phyloP scores from a whole-genome alignment of 441 rosid species.

The Euphorbia schlechtendalii region DNA sequence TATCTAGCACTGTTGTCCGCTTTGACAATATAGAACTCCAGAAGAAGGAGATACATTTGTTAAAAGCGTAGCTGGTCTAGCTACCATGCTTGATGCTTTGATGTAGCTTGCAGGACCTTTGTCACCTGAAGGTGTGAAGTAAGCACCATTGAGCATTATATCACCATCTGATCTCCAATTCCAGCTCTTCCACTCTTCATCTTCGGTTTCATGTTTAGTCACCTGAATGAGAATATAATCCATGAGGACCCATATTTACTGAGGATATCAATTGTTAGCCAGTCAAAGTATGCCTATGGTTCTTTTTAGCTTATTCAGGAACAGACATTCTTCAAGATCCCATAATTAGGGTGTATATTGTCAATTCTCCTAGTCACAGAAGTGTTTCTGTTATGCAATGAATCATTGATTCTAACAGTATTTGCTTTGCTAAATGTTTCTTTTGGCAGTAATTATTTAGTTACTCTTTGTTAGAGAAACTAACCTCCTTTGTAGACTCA shows the following conservation, averaged over 20 bases:
- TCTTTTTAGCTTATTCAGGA: not conserved
- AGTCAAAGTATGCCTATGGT: constrained; percentile 4
- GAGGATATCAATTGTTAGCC: not conserved
- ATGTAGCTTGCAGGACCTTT: constrained; percentile 60
- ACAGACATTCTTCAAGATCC: not conserved
- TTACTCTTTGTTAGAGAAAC: not conserved
- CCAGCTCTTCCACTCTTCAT: constrained; percentile 56
- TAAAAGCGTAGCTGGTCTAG: constrained; percentile 58
- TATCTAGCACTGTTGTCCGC: constrained; percentile 35
- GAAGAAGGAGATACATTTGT: constrained; percentile 51
- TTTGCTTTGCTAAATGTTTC: not conserved
- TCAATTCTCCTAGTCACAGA: not conserved
- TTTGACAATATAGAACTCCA: constrained; percentile 57
- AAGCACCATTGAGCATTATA: constrained; percentile 68
- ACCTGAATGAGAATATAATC: constrained; percentile 37
- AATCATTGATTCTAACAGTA: not conserved
- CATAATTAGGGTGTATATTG: not conserved
- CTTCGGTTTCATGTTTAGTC: constrained; percentile 52
- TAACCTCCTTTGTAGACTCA: constrained; percentile 58
- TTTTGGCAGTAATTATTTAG: not conserved
- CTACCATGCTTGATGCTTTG: constrained; percentile 74
- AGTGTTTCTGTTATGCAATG: not conserved
- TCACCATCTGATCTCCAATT: constrained; percentile 91
- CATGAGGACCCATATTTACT: not conserved
- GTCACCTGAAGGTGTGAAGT: constrained; percentile 70